Evolutionary conservation across 306 rosid species (phyloP), one percentile per base, ranked within the genome.

Genomic region (Vicia villosa): DNA sequence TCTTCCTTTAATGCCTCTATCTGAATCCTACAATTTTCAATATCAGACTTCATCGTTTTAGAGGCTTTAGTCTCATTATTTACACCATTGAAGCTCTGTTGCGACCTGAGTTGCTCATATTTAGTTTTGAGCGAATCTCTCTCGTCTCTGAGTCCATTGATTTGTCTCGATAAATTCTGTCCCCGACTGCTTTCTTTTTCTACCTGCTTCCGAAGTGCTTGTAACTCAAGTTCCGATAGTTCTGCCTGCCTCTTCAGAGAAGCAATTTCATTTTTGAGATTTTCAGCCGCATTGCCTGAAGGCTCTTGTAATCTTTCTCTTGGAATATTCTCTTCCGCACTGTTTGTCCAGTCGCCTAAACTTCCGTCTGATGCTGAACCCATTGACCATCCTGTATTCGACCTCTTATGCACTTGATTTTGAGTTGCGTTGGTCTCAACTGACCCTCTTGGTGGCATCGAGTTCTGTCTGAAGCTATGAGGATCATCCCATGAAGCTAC

Each of bases 291-390:
- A 85, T 73, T 80, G 55, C 85, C 83, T 16, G 88, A 77, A 58
- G 68, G 49, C 59, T 74, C 83, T 74, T 66, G 82, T 16, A 55
- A 79, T 60, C 76, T 84, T 45, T 86, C 87, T 67, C 79, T 87
- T 24, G 83, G 76, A 80, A 56, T 65, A 80, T 63, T 84, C 58
- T 88, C 91, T 80, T 93, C 97, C 15, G 79, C 34, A 66, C 87
- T 83, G 73, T 81, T 84, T 55, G 80, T 91, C 64, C 95, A 88
- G 74, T 88, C 99, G 63, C 86, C 88, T 60, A 80, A 86, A 74
- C 99, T 94, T 81, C 81, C 91, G 77, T 91, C 99, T n/a, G 99
- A 94, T 52, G 83, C 79, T 24, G 95, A 88, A 76, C 89, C 92
- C 10, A 43, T 38, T 2, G 97, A 94, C 92, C 92, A 89, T 78